These are phyloP conservation scores for Lactifluus echinatus DNA, from an alignment of 768 basidiomycete species.

Conservation along the genomic window DNA sequence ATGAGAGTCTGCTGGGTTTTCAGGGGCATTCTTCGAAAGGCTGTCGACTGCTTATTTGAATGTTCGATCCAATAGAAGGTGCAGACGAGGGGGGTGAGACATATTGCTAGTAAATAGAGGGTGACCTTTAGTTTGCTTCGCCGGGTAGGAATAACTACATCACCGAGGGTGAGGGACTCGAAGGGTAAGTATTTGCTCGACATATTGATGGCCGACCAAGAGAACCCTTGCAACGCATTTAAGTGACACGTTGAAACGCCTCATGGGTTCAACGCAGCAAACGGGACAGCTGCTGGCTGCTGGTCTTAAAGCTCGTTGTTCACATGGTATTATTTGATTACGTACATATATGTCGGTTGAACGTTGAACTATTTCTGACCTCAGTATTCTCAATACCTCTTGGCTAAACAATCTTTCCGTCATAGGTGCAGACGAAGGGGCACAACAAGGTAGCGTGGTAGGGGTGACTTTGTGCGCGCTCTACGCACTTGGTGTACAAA, in stretches of 20 bases:
- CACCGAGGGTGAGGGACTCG: background rate
- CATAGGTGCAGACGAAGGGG: background rate
- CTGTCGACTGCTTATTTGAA: background rate
- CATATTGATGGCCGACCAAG: slow-evolving; percentile 1
- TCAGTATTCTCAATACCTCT: too few species aligned
- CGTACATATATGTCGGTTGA: too few species aligned
- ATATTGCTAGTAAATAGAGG: background rate
- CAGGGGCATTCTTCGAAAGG: slow-evolving; percentile 19
- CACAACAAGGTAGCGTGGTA: background rate
- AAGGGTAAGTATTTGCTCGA: slow-evolving; percentile 1
- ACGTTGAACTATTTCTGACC: too few species aligned
- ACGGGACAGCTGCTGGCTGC: too few species aligned
- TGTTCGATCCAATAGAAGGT: slow-evolving; percentile 3
- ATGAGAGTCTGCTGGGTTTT: slow-evolving; percentile 25
- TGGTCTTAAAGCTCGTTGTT: too few species aligned
- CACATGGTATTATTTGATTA: background rate
- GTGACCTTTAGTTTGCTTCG: background rate
- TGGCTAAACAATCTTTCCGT: too few species aligned
- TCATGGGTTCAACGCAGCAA: slow-evolving; percentile 10
- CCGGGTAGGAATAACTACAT: background rate
- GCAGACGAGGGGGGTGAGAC: slow-evolving; percentile 3
- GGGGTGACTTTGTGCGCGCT: too few species aligned
- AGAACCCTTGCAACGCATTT: background rate
- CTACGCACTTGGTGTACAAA: too few species aligned
- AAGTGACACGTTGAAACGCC: slow-evolving; percentile 5